These are phyloP conservation scores for Vitis hybrid DNA, from an alignment of 177 flowering plant species.

Conservation along the genomic window DNA sequence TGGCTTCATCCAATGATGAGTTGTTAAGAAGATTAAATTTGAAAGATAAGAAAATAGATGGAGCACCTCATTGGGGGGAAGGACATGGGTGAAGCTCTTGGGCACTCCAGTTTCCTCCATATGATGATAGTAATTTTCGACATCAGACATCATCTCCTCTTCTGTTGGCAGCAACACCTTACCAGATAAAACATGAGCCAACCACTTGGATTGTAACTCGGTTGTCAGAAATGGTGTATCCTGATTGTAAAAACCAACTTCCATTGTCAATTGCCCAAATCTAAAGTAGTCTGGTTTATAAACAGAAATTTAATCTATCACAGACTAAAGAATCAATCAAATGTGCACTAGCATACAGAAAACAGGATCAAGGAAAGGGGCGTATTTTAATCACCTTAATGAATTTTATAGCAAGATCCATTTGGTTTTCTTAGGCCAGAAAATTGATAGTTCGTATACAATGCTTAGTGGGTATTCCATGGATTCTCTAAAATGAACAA, in stretches of 20 bases:
- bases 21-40: not conserved
- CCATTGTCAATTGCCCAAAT: not conserved
- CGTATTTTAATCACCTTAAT: too few species aligned
- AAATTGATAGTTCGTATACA: too few species aligned
- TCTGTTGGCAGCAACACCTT: constrained; percentile 31
- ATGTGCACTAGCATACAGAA: too few species aligned
- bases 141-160: constrained; percentile 39
- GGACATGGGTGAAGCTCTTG: constrained; percentile 31
- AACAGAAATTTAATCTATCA: not conserved
- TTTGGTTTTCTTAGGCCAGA: too few species aligned
- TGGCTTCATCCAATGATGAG: not conserved
- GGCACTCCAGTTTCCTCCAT: constrained; percentile 30
- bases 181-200: constrained; percentile 45
- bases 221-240: too few species aligned
- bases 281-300: not conserved
- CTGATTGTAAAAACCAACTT: constrained; percentile 4
- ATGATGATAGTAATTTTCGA: constrained; percentile 22
- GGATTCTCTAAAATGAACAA: too few species aligned
- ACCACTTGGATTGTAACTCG: constrained; percentile 48
- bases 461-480: too few species aligned
- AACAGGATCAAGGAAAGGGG: too few species aligned
- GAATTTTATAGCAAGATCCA: too few species aligned
- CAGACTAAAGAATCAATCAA: too few species aligned
- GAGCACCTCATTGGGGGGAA: constrained; percentile 9
- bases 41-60: not conserved